Evolutionary conservation across 164 flowering plant species (phyloP).

Genomic region (Echeveria elegans): DNA sequence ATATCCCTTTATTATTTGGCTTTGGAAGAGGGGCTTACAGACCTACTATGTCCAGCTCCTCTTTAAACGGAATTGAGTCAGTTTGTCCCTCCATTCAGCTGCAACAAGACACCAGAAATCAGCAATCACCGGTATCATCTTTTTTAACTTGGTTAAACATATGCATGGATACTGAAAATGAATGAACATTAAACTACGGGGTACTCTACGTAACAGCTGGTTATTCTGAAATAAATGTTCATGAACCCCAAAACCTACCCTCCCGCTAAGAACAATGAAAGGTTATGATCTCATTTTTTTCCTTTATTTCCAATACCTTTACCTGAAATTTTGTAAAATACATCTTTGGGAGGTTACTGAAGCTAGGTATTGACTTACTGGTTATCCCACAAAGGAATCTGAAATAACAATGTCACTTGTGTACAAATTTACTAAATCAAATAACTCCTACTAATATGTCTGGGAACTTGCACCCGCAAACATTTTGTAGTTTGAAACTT

Average conservation of each 20-base stretch:
- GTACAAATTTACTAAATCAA: no score
- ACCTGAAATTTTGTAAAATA: not conserved
- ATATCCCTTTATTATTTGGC: not conserved
- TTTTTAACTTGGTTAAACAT: not conserved
- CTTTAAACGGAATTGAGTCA: conserved; percentile 65
- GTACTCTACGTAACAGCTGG: not conserved
- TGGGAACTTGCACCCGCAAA: not conserved
- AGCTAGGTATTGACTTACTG: not conserved
- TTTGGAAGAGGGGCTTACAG: not conserved
- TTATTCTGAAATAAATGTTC: not conserved
- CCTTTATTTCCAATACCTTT: not conserved
- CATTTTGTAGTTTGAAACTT: not conserved
- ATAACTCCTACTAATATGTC: no score
- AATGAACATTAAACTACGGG: not conserved
- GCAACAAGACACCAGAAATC: not conserved
- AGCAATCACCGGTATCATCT: not conserved
- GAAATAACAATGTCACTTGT: not conserved
- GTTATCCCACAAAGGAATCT: not conserved
- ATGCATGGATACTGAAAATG: not conserved
- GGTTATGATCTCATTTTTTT: no score
- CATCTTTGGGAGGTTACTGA: not conserved
- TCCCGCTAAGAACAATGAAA: not conserved
- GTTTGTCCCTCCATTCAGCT: conserved; percentile 25
- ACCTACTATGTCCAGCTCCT: conserved; percentile 65
- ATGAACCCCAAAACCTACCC: not conserved